Base-by-base conservation (phyloP, 441 rosid species). In the Gossypium gossypioides region DNA sequence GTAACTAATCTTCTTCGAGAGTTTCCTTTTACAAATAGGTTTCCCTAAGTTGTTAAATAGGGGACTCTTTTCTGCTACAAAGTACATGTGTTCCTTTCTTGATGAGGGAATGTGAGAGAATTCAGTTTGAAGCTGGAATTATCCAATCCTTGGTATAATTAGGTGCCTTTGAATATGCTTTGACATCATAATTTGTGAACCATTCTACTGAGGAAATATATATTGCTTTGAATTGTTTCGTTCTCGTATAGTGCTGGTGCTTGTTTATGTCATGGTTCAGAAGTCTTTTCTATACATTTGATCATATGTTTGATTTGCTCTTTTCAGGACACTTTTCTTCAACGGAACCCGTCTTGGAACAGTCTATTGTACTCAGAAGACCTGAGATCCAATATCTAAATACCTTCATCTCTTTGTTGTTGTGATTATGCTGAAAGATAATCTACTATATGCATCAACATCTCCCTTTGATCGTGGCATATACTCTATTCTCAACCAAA, bases 291-390 rank as follows among this genome's bases (percentile, higher is more conserved):
- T 29, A n/a, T 12, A 24, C 3, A 55, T 34, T 7, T 4, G 0
- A 2, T 25, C 27, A 19, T 65, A 34, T 19, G 63, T 42, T 65
- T 37, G 22, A 4, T 21, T 72, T 44, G n/a, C n/a, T 24, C 48
- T 7, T 51, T 68, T 69, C 86, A 88, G 93, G 92, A 85, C 42
- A 91, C 91, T 5, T 89, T 86, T 85, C 89, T 89, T 73, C 92
- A 83, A 1, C 80, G 84, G 60, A 85, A 89, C 68, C 87, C 89
- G 0, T 54, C 86, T 2, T 85, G 89, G 96, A 73, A 80, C 63
- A 77, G 81, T 64, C 78, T 86, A 13, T 75, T 90, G 73, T 65
- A 81, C 75, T 59, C 84, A 0, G 87, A 79, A 56, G 87, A 86
- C 6, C 79, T 27, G 70, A 85, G 71, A 73, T 85, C 91, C 15